Conservation (phyloP, 73 alveolate genomes). For the Breviolum minutum region DNA sequence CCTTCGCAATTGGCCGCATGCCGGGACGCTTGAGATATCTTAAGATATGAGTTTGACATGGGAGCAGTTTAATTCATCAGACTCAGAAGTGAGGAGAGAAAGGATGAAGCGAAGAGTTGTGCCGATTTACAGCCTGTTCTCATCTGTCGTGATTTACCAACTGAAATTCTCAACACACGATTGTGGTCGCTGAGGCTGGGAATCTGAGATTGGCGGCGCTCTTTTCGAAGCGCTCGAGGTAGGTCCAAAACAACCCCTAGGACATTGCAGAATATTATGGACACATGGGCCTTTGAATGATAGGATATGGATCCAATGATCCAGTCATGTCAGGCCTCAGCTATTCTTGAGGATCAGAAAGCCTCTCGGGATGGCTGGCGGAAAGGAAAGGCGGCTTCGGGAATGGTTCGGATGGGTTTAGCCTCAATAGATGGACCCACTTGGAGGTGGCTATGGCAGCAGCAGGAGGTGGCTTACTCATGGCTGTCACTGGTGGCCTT, state of each 20-base stretch:
- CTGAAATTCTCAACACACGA: background rate
- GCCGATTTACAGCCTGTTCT: too few relatives aligned
- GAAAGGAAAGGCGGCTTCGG: constrained; percentile 32
- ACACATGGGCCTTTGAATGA: too few relatives aligned
- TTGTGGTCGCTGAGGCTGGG: constrained; percentile 35
- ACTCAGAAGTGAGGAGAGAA: background rate
- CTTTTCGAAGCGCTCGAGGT: constrained; percentile 76
- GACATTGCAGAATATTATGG: background rate
- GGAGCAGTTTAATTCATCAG: too few relatives aligned
- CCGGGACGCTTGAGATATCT: background rate
- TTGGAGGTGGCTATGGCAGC: constrained; percentile 85
- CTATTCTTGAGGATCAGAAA: constrained; percentile 75
- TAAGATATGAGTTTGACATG: too few relatives aligned
- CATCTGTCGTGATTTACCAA: too few relatives aligned
- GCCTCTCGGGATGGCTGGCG: constrained; percentile 62
- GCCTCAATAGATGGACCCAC: background rate
- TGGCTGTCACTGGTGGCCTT: constrained; percentile 85
- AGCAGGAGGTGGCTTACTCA: constrained; percentile 66
- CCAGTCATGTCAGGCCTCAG: constrained; percentile 33
- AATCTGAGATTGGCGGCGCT: constrained; percentile 78
- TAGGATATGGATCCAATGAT: too few relatives aligned
- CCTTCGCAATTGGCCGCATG: constrained; percentile 57
- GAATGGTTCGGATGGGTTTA: too few relatives aligned
- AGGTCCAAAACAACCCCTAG: background rate
- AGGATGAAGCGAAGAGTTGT: too few relatives aligned